phyloP scores from a whole-genome alignment of 768 basidiomycete genomes.

The Phlebiopsis gigantea region DNA sequence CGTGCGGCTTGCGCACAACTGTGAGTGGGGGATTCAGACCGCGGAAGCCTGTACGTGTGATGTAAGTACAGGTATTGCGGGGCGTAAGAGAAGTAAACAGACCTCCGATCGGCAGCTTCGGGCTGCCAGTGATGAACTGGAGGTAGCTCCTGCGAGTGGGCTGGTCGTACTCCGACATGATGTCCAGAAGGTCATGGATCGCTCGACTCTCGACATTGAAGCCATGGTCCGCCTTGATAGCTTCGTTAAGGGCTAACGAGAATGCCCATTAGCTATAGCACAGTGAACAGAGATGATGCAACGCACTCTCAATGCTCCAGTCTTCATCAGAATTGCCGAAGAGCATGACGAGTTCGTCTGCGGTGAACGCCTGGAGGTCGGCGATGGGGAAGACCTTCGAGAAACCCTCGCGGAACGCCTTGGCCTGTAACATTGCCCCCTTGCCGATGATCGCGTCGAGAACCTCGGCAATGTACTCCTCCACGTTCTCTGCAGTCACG shows the following conservation, averaged over 20 bases:
- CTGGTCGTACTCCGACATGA: conserved; percentile 78
- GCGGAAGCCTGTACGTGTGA: conserved; percentile 66
- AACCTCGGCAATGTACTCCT: conserved; percentile 85
- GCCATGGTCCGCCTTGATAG: conserved; percentile 95
- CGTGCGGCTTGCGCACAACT: conserved; percentile 95
- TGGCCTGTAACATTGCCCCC: conserved; percentile 73
- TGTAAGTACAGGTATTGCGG: neutral
- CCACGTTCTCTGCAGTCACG: conserved; percentile 84
- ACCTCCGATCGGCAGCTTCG: conserved; percentile 95
- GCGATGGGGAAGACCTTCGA: conserved; percentile 93
- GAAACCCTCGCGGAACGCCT: conserved; percentile 92
- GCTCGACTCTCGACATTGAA: conserved; percentile 94
- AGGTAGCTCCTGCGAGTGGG: conserved; percentile 79
- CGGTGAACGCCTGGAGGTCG: conserved; percentile 88
- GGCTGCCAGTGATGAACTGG: conserved; percentile 97
- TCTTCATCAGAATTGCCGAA: conserved; percentile 98
- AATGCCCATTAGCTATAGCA: conserved; percentile 11
- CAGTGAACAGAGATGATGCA: neutral
- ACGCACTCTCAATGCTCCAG: conserved; percentile 87
- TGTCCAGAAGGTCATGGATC: conserved; percentile 80
- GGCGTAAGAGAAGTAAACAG: conserved; percentile 25
- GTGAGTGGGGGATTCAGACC: conserved; percentile 92
- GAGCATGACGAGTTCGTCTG: conserved; percentile 92
- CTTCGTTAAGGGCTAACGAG: conserved; percentile 71
- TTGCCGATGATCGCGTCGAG: conserved; percentile 84